phyloP scores from a whole-genome alignment of 2,329 filamentous ascomycete genomes.

The Alternaria angustiovoidea region DNA sequence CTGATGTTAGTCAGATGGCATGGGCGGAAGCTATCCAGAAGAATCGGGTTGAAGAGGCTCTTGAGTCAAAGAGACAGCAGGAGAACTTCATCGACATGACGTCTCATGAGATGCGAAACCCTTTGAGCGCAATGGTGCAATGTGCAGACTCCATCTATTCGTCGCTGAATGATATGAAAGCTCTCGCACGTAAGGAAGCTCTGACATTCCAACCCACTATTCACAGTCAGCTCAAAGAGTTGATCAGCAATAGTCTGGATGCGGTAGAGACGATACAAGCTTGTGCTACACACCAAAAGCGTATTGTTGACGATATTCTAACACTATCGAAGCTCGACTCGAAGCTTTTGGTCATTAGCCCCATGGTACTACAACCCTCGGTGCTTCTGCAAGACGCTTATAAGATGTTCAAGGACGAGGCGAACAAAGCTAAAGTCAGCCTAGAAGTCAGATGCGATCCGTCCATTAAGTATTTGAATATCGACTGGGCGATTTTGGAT shows the following conservation, averaged over 20 bases:
- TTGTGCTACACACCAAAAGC: conserved; percentile 41
- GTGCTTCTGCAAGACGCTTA: conserved; percentile 27
- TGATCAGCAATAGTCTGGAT: conserved; percentile 20
- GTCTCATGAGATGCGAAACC: conserved; percentile 39
- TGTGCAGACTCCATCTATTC: conserved; percentile 31
- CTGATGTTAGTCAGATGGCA: conserved; percentile 46
- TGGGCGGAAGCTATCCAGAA: conserved; percentile 32
- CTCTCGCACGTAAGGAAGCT: neutral
- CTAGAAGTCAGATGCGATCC: conserved; percentile 19
- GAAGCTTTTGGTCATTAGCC: conserved; percentile 32
- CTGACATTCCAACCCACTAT: conserved; percentile 1
- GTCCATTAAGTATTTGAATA: conserved; percentile 15
- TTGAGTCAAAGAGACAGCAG: conserved; percentile 30
- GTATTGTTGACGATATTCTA: conserved; percentile 38
- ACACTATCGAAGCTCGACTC: conserved; percentile 32
- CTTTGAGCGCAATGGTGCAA: conserved; percentile 39
- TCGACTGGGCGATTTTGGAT: conserved; percentile 25
- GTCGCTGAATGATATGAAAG: conserved; percentile 11
- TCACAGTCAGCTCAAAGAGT: conserved; percentile 8
- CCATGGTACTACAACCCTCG: conserved; percentile 24
- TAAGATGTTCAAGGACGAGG: conserved; percentile 35
- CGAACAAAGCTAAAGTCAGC: conserved; percentile 21
- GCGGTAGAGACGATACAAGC: conserved; percentile 35
- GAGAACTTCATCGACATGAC: conserved; percentile 40
- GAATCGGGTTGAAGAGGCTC: conserved; percentile 19